A percentile compares a stretch with the other conserved stretches of the same genome.
Conservation (phyloP, 1,284 basidiomycete species). For the Bjerkandera adusta region DNA sequence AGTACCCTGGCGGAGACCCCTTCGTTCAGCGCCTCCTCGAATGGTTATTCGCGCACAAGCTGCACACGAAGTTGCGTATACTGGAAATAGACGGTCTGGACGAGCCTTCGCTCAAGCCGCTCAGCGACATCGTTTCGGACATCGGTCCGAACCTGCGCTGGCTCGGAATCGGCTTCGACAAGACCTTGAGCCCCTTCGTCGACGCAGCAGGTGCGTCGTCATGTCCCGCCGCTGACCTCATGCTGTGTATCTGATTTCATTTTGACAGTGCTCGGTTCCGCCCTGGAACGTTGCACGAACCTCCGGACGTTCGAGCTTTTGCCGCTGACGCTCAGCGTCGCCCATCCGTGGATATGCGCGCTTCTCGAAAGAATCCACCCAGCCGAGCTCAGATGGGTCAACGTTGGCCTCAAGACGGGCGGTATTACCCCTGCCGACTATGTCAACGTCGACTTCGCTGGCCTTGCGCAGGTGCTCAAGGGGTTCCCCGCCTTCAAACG, state of each 20-base stretch:
- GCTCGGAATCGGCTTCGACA: constrained; percentile 17
- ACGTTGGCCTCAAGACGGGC: background rate
- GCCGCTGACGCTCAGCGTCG: background rate
- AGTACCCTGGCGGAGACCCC: too few relatives aligned
- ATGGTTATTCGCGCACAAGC: constrained; percentile 10
- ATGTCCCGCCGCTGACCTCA: background rate
- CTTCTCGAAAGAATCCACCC: background rate
- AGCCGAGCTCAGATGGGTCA: background rate
- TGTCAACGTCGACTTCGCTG: background rate
- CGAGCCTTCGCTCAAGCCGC: background rate
- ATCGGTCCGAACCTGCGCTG: constrained; percentile 18
- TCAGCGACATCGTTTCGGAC: constrained; percentile 8
- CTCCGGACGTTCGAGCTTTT: background rate
- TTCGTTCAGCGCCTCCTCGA: background rate
- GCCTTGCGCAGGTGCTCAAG: background rate
- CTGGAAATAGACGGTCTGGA: constrained; percentile 5
- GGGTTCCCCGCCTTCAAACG: background rate
- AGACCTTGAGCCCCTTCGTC: background rate
- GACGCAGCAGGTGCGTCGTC: background rate
- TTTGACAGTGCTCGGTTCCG: background rate
- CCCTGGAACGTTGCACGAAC: background rate
- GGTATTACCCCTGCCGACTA: background rate
- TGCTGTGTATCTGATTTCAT: background rate
- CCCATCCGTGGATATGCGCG: background rate
- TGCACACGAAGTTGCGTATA: constrained; percentile 10